These are phyloP conservation scores for Raddia guianensis DNA, from an alignment of 176 grass and related monocot species.

Conservation along the genomic window DNA sequence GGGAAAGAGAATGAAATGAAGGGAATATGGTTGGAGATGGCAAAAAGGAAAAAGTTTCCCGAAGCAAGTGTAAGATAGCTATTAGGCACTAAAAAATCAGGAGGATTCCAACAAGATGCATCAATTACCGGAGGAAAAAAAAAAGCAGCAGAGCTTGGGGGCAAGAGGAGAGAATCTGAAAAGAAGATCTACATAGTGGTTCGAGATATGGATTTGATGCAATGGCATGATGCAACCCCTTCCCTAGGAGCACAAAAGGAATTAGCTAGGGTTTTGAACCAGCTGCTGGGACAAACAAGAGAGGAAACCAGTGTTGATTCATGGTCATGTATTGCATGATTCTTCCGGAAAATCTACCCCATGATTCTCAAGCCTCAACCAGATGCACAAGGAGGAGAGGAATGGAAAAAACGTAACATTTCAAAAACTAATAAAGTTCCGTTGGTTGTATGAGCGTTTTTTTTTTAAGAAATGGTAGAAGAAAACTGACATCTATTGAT, in stretches of 20 bases:
- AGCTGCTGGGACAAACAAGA: not conserved
- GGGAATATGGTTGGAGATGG: no score
- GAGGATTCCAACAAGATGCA: conserved; percentile 38
- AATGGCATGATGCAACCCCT: conserved; percentile 37
- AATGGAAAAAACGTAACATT: no score
- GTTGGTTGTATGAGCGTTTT: no score
- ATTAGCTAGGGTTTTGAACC: conserved; percentile 17
- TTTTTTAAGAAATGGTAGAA: no score
- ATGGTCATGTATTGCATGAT: conserved; percentile 26
- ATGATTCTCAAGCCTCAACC: conserved; percentile 4
- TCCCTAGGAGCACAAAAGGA: conserved; percentile 11
- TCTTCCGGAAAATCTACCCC: not conserved
- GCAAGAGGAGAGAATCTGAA: conserved; percentile 47
- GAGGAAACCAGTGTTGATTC: not conserved
- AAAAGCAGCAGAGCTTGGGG: conserved; percentile 22
- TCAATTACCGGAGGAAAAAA: conserved; percentile 37
- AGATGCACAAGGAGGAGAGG: not conserved
- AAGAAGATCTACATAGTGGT: conserved; percentile 68
- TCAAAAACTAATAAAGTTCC: no score
- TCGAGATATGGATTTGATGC: conserved; percentile 62
- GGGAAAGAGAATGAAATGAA: no score
- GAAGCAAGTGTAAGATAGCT: conserved; percentile 13
- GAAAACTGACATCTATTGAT: no score
- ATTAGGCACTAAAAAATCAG: conserved; percentile 25
- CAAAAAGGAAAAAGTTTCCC: not conserved